phyloP scores from a whole-genome alignment of 1,284 basidiomycete species.

The Cryptococcus sp. region DNA sequence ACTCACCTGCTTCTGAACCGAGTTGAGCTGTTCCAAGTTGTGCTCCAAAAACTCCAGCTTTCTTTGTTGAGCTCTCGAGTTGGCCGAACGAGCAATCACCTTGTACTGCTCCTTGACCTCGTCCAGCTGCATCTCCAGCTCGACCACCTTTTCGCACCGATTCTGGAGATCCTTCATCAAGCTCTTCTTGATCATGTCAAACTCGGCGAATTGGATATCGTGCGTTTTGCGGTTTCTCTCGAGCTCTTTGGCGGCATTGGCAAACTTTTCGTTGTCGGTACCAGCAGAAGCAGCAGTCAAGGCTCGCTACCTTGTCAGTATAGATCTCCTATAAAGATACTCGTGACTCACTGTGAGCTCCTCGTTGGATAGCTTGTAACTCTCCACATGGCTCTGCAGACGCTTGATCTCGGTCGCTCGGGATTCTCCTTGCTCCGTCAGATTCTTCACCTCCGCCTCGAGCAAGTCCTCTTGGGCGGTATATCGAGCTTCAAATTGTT shows the following conservation, averaged over 20 bases:
- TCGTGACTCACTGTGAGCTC: slow-evolving; percentile 90
- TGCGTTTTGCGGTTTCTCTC: slow-evolving; percentile 95
- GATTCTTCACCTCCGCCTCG: slow-evolving; percentile 75
- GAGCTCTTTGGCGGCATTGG: slow-evolving; percentile 92
- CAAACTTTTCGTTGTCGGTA: slow-evolving; percentile 91
- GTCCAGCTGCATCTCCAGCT: slow-evolving; percentile 97
- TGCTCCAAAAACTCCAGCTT: slow-evolving; percentile 99
- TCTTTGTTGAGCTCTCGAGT: slow-evolving; percentile 96
- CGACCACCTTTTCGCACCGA: slow-evolving; percentile 99
- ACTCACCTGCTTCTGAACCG: slow-evolving; percentile 89
- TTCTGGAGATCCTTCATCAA: slow-evolving; percentile 98
- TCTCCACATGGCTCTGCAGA: slow-evolving; percentile 81
- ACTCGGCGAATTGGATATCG: slow-evolving; percentile 94
- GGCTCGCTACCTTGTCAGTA: slow-evolving; percentile 61
- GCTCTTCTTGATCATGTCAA: slow-evolving; percentile 97
- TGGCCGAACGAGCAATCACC: slow-evolving; percentile 95
- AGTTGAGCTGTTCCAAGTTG: slow-evolving; percentile 90
- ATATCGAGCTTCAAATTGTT: slow-evolving; percentile 91
- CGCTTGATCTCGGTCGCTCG: slow-evolving; percentile 78
- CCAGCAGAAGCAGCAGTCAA: slow-evolving; percentile 95
- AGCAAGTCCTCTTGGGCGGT: slow-evolving; percentile 86
- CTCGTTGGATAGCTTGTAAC: slow-evolving; percentile 92
- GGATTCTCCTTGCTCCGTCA: slow-evolving; percentile 86
- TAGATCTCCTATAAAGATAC: slow-evolving; percentile 54
- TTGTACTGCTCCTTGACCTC: slow-evolving; percentile 99